phyloP scores from a whole-genome alignment of 2,329 filamentous ascomycete species.

The Apiospora kogelbergensis region DNA sequence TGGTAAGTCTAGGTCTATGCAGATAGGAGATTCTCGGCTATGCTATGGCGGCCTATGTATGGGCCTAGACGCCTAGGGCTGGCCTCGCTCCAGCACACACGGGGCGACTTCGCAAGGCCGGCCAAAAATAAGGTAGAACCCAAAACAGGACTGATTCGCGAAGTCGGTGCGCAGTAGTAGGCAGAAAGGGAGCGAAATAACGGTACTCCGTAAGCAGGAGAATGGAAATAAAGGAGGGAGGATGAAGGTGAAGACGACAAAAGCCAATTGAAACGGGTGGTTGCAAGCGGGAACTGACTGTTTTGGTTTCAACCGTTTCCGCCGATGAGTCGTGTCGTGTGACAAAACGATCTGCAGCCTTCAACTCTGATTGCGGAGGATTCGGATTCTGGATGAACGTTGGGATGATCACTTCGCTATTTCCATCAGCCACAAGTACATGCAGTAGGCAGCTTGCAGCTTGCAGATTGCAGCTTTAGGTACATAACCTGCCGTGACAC shows the following conservation, averaged over 20 bases:
- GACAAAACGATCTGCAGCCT: slow-evolving; percentile 3
- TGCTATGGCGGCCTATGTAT: neutral
- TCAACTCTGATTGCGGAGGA: slow-evolving; percentile 1
- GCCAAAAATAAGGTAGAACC: neutral
- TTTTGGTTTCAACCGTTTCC: slow-evolving; percentile 3
- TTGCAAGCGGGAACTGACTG: slow-evolving; percentile 1
- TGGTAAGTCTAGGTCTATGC: slow-evolving; percentile 1
- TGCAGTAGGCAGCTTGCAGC: neutral
- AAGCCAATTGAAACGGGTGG: slow-evolving; percentile 1
- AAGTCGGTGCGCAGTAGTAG: neutral
- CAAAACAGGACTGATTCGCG: neutral
- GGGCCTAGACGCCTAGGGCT: neutral
- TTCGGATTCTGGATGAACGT: neutral
- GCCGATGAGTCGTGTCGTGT: slow-evolving; percentile 4
- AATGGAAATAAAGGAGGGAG: neutral
- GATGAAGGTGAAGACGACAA: neutral
- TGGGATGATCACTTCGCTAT: neutral
- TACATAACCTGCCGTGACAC: neutral
- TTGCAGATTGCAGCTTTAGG: neutral
- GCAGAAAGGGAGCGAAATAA: neutral
- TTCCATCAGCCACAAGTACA: neutral
- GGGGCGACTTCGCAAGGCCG: neutral
- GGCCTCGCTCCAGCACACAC: neutral
- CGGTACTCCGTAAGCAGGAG: neutral
- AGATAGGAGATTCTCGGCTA: neutral